Base-by-base conservation (phyloP, 106 monocot genomes). In the Dendrobium huoshanense region DNA sequence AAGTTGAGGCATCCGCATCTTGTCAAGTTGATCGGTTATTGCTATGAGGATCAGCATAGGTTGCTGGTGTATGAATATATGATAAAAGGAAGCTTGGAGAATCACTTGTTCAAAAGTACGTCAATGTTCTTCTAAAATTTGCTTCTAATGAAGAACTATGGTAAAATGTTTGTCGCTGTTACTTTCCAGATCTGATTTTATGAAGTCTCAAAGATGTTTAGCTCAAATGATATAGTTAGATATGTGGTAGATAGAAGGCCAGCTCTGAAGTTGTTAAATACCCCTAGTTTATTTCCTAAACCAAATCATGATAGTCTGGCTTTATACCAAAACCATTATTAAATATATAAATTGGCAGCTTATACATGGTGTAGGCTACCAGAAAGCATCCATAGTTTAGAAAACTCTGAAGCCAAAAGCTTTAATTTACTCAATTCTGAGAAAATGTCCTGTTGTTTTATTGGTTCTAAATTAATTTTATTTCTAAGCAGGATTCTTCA, bases 31-130 rank as follows among this genome's bases (percentile, higher is more conserved):
- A 88, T 95, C 11, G 95, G 95, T 2, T 95, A 95, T 67, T 95
- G 95, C 88, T 95, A 83, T 44, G 92, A 95, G 73, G 79, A 92
- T 9, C 84, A 95, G 77, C 90, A 95, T 61, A 75, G 95, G 20
- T 78, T 95, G 20, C 90, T 95, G 40, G 90, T 95, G 25, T 95
- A 95, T 67, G 92, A 95, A 77, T 95, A 80, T 88, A 92, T 95
- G 92, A 72, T 82, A 7, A 82, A 80, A 8, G 95, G 95, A 22
- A 90, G 95, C 88, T 86, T 95, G 82, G 95, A 95, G 83, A 92
- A 92, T 55, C 95, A 90, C 83, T 87, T 95, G 33, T 95, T 92
- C 77, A 92, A 87, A 47, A 87, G 95, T 95, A 92, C 68, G 90
- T 82, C n/a, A 4, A 7, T 68, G 87, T 78, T 17, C 72, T 72